phyloP scores from a whole-genome alignment of 805 yeast species.

The Lachancea sp. region DNA sequence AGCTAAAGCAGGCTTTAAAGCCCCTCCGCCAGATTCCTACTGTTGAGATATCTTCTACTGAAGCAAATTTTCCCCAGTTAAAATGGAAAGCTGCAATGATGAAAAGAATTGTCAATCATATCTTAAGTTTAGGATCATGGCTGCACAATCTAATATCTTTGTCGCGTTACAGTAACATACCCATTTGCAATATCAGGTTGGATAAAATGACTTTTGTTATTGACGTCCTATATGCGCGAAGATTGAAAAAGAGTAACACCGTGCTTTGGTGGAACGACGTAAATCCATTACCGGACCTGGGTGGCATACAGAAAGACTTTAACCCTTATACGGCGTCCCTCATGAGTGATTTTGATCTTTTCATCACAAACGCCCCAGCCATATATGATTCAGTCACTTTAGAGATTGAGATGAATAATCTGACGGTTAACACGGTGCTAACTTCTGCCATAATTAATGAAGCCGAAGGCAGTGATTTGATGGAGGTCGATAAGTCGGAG shows the following conservation, averaged over 20 bases:
- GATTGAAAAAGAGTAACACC: constrained; percentile 54
- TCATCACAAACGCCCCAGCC: constrained; percentile 70
- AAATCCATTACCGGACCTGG: constrained; percentile 69
- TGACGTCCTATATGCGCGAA: constrained; percentile 82
- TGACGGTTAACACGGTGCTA: constrained; percentile 79
- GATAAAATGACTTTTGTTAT: constrained; percentile 73
- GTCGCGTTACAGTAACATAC: constrained; percentile 71
- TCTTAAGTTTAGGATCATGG: constrained; percentile 70
- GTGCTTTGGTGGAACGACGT: constrained; percentile 92
- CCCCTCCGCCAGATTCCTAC: constrained; percentile 54
- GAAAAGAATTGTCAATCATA: constrained; percentile 61
- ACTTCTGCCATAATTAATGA: constrained; percentile 80
- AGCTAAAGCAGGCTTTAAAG: constrained; percentile 42
- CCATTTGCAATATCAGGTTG: constrained; percentile 76
- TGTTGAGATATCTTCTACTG: constrained; percentile 52
- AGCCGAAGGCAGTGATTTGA: constrained; percentile 78
- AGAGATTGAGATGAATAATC: constrained; percentile 71
- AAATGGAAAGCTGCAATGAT: constrained; percentile 73
- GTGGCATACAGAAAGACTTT: constrained; percentile 67
- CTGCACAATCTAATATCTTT: constrained; percentile 55
- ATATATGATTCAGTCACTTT: constrained; percentile 70
- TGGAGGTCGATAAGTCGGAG: constrained; percentile 39
- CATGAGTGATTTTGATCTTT: constrained; percentile 58
- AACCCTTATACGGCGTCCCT: constrained; percentile 35
- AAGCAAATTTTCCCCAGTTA: constrained; percentile 59